A percentile compares a stretch with the other conserved stretches of the same genome.
phyloP scores from a whole-genome alignment of 228 moss, liverwort and hornwort species.

The Sphagnum magellanicum region DNA sequence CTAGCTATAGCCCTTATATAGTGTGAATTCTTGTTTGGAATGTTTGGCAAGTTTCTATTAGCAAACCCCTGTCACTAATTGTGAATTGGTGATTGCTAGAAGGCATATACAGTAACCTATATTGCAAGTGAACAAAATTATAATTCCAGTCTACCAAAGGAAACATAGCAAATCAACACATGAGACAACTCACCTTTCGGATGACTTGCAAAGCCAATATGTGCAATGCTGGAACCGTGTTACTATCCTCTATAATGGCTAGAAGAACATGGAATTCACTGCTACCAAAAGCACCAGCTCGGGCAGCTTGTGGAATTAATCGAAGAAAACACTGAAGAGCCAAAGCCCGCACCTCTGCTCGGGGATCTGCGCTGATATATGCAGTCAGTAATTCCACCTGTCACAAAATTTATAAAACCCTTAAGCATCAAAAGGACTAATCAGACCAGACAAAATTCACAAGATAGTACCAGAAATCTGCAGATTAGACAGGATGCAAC shows the following conservation, averaged over 20 bases:
- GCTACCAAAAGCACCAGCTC: constrained; percentile 29
- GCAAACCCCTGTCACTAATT: too few relatives aligned
- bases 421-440: constrained; percentile 16
- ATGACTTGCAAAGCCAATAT: constrained; percentile 69
- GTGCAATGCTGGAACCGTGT: constrained; percentile 51
- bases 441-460: neutral
- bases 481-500: neutral
- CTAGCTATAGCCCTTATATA: too few relatives aligned
- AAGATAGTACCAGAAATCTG: neutral
- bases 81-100: too few relatives aligned
- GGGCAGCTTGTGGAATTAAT: constrained; percentile 47
- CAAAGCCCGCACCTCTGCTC: constrained; percentile 73
- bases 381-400: constrained; percentile 86
- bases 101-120: too few relatives aligned
- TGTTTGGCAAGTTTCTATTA: too few relatives aligned
- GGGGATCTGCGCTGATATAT: constrained; percentile 83
- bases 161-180: too few relatives aligned
- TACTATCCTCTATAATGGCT: constrained; percentile 51
- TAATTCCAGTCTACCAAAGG: too few relatives aligned
- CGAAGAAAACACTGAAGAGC: constrained; percentile 70
- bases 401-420: constrained; percentile 14
- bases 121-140: too few relatives aligned
- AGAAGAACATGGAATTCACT: constrained; percentile 56
- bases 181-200: constrained; percentile 50
- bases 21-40: too few relatives aligned